These are phyloP conservation scores for Fusarium graminum DNA, from an alignment of 2,329 filamentous ascomycete species.

Conservation along the genomic window DNA sequence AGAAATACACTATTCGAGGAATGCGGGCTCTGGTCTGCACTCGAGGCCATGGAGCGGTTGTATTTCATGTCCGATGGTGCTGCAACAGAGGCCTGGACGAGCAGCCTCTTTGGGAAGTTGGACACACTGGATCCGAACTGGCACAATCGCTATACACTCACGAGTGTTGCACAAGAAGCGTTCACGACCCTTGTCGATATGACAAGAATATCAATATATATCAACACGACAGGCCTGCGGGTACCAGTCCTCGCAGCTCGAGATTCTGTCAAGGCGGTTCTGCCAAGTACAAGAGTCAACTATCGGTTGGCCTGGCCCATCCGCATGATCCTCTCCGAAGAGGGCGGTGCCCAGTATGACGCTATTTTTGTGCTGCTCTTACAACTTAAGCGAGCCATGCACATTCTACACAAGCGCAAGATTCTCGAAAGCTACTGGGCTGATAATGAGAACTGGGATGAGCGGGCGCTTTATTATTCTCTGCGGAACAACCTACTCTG, in stretches of 20 bases:
- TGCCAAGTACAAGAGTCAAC: constrained; percentile 73
- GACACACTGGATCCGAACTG: constrained; percentile 72
- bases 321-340: constrained; percentile 78
- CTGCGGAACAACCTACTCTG: constrained; percentile 79
- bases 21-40: constrained; percentile 74
- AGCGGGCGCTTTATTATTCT: constrained; percentile 66
- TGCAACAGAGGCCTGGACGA: constrained; percentile 73
- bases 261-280: constrained; percentile 67
- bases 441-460: constrained; percentile 55
- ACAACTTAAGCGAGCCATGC: constrained; percentile 79
- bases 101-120: constrained; percentile 79
- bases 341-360: constrained; percentile 76
- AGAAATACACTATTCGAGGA: constrained; percentile 75
- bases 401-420: constrained; percentile 71
- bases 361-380: constrained; percentile 80
- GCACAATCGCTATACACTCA: constrained; percentile 86
- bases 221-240: constrained; percentile 57
- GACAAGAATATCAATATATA: constrained; percentile 72
- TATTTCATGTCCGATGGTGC: constrained; percentile 84
- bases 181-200: constrained; percentile 71
- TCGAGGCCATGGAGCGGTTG: constrained; percentile 77
- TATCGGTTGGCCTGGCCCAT: constrained; percentile 77
- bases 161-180: constrained; percentile 79
- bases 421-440: constrained; percentile 58
- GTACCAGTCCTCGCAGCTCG: constrained; percentile 61